Evolutionary conservation across 805 yeast species (phyloP).

Genomic region (Myxozyma kluyveri): DNA sequence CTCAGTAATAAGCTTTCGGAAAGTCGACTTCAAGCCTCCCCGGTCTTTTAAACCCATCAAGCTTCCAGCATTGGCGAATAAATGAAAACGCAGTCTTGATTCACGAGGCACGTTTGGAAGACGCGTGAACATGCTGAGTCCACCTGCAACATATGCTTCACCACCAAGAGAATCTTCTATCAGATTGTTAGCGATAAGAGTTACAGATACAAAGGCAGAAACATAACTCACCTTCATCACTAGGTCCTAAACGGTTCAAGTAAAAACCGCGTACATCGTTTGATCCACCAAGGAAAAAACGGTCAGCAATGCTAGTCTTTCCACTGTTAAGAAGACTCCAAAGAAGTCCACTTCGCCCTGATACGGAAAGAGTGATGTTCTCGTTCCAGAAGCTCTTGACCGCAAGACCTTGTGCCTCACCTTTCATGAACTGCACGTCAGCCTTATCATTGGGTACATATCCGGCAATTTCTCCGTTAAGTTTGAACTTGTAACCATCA

Average conservation of each 20-base stretch:
- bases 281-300: conserved; percentile 80
- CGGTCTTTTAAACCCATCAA: conserved; percentile 36
- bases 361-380: conserved; percentile 49
- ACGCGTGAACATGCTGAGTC: conserved; percentile 56
- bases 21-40: conserved; percentile 22
- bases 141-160: conserved; percentile 53
- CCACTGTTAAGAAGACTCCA: conserved; percentile 40
- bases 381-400: conserved; percentile 40
- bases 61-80: conserved; percentile 66
- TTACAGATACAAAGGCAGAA: background rate
- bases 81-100: conserved; percentile 60
- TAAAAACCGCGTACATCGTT: conserved; percentile 69
- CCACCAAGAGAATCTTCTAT: conserved; percentile 64
- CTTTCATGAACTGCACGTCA: conserved; percentile 38
- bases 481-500: conserved; percentile 44
- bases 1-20: conserved; percentile 37
- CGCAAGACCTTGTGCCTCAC: conserved; percentile 39
- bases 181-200: background rate
- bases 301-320: conserved; percentile 64
- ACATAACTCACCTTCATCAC: conserved; percentile 40
- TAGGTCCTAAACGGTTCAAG: conserved; percentile 64
- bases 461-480: conserved; percentile 49
- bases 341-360: conserved; percentile 57
- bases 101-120: conserved; percentile 52
- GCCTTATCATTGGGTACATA: conserved; percentile 25